Percentiles rank a stretch among this genome's conserved stretches.
phyloP scores from a whole-genome alignment of 2,329 filamentous ascomycete genomes.

The Trichoderma aggressivum region DNA sequence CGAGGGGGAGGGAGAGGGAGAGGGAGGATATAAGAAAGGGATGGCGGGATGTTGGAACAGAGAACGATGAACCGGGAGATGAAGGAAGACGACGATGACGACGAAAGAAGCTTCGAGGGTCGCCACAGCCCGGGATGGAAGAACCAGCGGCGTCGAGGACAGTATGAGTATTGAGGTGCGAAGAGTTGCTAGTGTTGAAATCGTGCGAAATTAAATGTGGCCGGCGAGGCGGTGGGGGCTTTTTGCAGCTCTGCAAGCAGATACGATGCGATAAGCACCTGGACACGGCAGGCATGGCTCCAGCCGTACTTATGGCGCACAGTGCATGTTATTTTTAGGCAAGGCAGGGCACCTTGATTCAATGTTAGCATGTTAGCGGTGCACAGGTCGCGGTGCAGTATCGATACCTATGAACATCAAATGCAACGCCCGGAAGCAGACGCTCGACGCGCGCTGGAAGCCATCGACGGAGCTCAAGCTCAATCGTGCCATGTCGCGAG shows the following conservation, averaged over 20 bases:
- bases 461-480: constrained; percentile 10
- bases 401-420: neutral
- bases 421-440: neutral
- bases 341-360: neutral
- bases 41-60: neutral
- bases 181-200: constrained; percentile 15
- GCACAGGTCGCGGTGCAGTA: neutral
- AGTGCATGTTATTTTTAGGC: too few relatives aligned
- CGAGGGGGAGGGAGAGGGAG: neutral
- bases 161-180: constrained; percentile 15
- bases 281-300: neutral
- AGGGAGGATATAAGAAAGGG: neutral
- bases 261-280: constrained; percentile 2
- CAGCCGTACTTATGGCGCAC: neutral
- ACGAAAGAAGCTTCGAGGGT: neutral
- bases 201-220: constrained; percentile 21
- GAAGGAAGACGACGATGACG: constrained; percentile 6
- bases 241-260: constrained; percentile 4
- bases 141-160: constrained; percentile 12
- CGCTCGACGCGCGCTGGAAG: constrained; percentile 8
- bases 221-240: constrained; percentile 18
- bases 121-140: constrained; percentile 11
- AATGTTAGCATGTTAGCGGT: neutral
- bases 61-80: neutral
- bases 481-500: constrained; percentile 14